These are phyloP conservation scores for Cnidoscolus chayamansa DNA, from an alignment of 441 rosid species.

Conservation along the genomic window DNA sequence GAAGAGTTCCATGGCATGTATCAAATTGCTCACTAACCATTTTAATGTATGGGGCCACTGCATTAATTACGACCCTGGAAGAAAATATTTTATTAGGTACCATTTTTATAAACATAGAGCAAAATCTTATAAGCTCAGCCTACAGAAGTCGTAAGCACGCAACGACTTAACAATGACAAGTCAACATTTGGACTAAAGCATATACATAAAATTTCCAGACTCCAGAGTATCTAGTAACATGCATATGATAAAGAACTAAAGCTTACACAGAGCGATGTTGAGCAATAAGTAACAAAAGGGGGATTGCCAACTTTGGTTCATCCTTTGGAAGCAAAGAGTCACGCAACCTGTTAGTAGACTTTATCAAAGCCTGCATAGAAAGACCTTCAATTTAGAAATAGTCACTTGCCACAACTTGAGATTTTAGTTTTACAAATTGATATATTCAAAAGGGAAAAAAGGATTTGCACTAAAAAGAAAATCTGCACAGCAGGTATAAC, in stretches of 20 bases:
- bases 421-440: not conserved
- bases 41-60: slow-evolving; percentile 96
- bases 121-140: not conserved
- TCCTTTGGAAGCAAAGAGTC: slow-evolving; percentile 96
- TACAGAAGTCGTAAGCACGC: not conserved
- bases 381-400: slow-evolving; percentile 5
- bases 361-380: slow-evolving; percentile 76
- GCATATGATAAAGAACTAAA: slow-evolving; percentile 24
- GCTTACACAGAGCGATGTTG: slow-evolving; percentile 98
- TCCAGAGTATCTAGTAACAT: no score
- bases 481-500: not conserved
- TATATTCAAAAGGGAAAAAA: no score
- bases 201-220: no score
- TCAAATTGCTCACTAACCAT: slow-evolving; percentile 99
- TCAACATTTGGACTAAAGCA: no score
- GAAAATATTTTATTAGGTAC: slow-evolving; percentile 18
- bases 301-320: slow-evolving; percentile 93
- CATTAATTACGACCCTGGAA: slow-evolving; percentile 88
- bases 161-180: not conserved
- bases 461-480: not conserved
- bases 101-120: not conserved
- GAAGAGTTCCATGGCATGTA: slow-evolving; percentile 99
- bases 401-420: not conserved
- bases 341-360: slow-evolving; percentile 88
- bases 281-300: slow-evolving; percentile 88